Percentiles rank a stretch among this genome's conserved stretches.
These are phyloP conservation scores for Chlorella sp. DNA, from an alignment of 139 green algal genomes.

Conservation along the genomic window DNA sequence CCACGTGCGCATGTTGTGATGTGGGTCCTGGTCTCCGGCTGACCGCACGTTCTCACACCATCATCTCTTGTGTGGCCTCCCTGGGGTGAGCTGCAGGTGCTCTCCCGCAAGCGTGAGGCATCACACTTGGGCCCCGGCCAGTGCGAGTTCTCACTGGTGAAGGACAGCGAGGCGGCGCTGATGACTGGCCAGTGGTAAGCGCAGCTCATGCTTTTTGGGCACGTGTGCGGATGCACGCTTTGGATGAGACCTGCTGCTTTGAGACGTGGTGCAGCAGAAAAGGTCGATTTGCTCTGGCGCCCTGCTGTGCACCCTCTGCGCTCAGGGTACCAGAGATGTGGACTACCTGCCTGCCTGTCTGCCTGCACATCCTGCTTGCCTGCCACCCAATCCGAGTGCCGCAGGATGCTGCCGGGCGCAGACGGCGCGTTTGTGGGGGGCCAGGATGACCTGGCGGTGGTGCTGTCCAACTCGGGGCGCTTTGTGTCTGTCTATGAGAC, in stretches of 20 bases:
- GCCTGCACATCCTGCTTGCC: not conserved
- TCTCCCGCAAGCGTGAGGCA: constrained; percentile 6
- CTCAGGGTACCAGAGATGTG: not conserved
- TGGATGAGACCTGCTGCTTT: not conserved
- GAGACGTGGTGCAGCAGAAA: not conserved
- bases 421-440: constrained; percentile 49
- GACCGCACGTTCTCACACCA: not conserved
- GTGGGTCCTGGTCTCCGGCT: too few species aligned
- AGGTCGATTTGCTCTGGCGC: not conserved
- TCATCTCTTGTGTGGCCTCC: not conserved
- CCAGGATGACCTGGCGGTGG: constrained; percentile 46
- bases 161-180: constrained; percentile 38
- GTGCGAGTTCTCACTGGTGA: constrained; percentile 31
- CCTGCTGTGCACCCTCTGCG: not conserved
- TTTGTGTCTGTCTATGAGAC: constrained; percentile 51
- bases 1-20: too few species aligned
- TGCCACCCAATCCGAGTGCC: not conserved
- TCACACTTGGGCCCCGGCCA: constrained; percentile 8
- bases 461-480: constrained; percentile 53
- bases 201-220: not conserved
- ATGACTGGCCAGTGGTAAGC: constrained; percentile 25
- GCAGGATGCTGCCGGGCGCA: constrained; percentile 44
- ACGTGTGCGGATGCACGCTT: not conserved
- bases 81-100: constrained; percentile 25
- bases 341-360: not conserved